Evolutionary conservation across 1,284 basidiomycete genomes (phyloP), one percentile per base, ranked within the genome.

Genomic region (Rhodotorula sp.): DNA sequence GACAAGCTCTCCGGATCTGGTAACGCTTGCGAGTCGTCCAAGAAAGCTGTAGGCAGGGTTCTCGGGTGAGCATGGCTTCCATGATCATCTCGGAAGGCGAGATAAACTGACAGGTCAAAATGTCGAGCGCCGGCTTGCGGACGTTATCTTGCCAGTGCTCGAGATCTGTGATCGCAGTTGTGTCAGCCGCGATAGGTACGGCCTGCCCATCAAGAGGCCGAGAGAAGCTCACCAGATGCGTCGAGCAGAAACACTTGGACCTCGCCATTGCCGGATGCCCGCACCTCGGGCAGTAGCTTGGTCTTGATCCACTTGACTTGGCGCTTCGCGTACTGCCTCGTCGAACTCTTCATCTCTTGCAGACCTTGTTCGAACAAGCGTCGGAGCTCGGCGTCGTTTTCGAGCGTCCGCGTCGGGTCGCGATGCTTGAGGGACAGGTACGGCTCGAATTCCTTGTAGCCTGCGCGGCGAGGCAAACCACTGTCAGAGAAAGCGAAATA

Each of bases 261-360:
- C 63, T 78, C 80, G 15, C 20, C 61, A 5, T 39, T 78, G 0
- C 80, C 61, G 61, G 8, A 78, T 69, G 71, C 87, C 85, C 86
- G 79, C 5, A 91, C 84, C 3, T 88, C 89, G 1, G 94, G 94
- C 15, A 97, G 80, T 8, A 99, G 83, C 81, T 97, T 95, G 80
- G 93, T 94, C 54, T 88, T 86, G 64, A 99, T 89, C 97, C 97
- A 99, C 62, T 90, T 89, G 52, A 94, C 85, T 80, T 99, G 97
- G 26, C 89, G 86, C 80, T 91, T 93, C 0, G 97, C 93, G 79
- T 99, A 99, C 81, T 93, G 91, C 26, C 91, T 84, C 1, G 96
- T 99, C 0, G 90, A 89, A 0, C 87, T 81, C 81, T 98, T 97
- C 87, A 93, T 97, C 29, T 85, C 85, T 54, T 90, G 88, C 1